These are phyloP conservation scores for Amphicarpaea edgeworthii DNA, from an alignment of 306 rosid species.

Conservation along the genomic window DNA sequence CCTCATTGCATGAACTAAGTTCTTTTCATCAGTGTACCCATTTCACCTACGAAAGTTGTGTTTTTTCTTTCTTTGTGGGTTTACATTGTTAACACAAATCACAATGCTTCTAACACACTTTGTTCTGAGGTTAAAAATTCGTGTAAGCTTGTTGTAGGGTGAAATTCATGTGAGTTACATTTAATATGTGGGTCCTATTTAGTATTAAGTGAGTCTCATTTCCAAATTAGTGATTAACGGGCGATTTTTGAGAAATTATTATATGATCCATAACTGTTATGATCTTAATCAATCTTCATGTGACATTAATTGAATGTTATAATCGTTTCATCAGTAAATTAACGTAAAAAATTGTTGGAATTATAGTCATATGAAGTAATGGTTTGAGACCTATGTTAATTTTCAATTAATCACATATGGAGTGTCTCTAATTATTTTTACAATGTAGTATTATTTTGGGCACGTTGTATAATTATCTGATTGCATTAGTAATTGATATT, in stretches of 20 bases:
- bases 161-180: constrained; percentile 1
- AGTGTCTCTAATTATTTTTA: not conserved
- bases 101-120: not conserved
- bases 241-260: too few relatives aligned
- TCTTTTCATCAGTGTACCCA: not conserved
- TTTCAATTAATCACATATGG: too few relatives aligned
- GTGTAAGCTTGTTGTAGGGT: not conserved
- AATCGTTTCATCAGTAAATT: too few relatives aligned
- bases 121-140: not conserved
- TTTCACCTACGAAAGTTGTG: not conserved
- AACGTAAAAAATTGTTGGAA: too few relatives aligned
- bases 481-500: not conserved
- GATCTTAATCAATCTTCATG: too few relatives aligned
- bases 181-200: not conserved
- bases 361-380: too few relatives aligned
- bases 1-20: not conserved
- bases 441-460: not conserved
- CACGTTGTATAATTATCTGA: not conserved
- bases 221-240: not conserved
- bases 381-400: too few relatives aligned
- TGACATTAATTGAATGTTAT: too few relatives aligned
- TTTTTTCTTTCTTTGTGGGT: constrained; percentile 5
- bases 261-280: too few relatives aligned
- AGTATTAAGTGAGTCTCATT: not conserved
- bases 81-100: too few relatives aligned